Evolutionary conservation across 768 basidiomycete genomes (phyloP).

Genomic region (Mycena chlorophos): DNA sequence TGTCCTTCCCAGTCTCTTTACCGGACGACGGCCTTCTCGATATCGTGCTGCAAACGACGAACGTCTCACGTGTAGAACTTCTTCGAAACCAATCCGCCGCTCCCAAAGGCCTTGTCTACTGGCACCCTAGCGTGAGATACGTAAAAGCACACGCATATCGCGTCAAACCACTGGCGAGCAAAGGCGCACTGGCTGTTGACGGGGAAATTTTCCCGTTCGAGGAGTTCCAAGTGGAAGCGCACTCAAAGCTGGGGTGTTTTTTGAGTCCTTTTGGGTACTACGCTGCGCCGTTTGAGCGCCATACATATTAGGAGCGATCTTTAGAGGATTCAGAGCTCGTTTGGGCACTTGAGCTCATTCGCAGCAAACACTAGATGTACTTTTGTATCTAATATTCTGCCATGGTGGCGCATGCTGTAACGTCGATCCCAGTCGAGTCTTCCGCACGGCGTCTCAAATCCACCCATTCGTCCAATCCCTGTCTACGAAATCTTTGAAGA

Average conservation of each 20-base stretch:
- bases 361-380: no score
- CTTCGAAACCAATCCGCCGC: conserved; percentile 60
- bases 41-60: conserved; percentile 57
- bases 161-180: conserved; percentile 55
- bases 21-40: conserved; percentile 82
- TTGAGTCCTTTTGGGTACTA: conserved; percentile 66
- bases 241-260: conserved; percentile 63
- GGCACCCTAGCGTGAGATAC: conserved; percentile 64
- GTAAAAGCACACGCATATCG: conserved; percentile 75
- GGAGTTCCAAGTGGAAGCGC: conserved; percentile 76
- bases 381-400: no score
- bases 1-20: conserved; percentile 78
- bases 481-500: conserved; percentile 36
- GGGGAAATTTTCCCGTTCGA: conserved; percentile 77
- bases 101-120: conserved; percentile 59
- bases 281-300: conserved; percentile 50
- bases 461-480: conserved; percentile 18
- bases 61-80: conserved; percentile 43
- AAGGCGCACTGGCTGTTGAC: conserved; percentile 69
- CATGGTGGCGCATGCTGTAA: no score
- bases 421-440: neutral
- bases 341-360: no score
- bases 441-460: neutral
- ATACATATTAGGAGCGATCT: conserved; percentile 1
- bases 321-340: no score